These are phyloP conservation scores for Leccinum imitatum DNA, from an alignment of 768 basidiomycete species.

Conservation along the genomic window DNA sequence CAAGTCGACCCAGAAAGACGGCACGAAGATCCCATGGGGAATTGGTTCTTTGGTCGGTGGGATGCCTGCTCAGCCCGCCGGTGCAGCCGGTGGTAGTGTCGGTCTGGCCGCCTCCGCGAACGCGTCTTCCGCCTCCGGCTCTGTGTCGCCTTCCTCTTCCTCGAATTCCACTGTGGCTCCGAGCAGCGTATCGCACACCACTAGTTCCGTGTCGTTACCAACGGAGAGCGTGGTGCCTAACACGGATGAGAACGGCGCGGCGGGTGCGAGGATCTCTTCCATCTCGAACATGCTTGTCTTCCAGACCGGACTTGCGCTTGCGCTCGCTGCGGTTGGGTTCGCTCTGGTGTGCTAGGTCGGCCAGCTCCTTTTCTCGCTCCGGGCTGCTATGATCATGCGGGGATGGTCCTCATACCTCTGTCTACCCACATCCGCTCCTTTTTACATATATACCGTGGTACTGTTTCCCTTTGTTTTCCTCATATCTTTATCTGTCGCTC, in stretches of 20 bases:
- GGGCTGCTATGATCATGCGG: not conserved
- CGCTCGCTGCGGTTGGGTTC: conserved; percentile 23
- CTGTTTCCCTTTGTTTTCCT: not conserved
- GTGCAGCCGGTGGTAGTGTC: not conserved
- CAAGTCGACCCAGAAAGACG: conserved; percentile 53
- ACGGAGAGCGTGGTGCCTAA: not conserved
- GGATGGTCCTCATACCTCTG: not conserved
- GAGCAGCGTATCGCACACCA: not conserved
- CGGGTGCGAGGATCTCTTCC: not conserved
- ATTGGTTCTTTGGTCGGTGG: conserved; percentile 52
- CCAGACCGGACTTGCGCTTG: conserved; percentile 19
- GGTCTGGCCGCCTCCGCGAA: conserved; percentile 17
- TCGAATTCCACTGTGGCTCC: not conserved
- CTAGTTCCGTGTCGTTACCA: not conserved
- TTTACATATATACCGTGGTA: not conserved
- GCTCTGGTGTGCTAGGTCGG: conserved; percentile 14
- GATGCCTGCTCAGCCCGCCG: conserved; percentile 33
- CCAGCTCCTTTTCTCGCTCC: not conserved
- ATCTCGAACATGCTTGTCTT: conserved; percentile 9
- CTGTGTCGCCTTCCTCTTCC: not conserved
- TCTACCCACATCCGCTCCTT: not conserved
- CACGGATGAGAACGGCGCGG: conserved; percentile 11
- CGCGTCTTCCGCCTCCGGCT: not conserved
- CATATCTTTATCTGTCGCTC: not conserved
- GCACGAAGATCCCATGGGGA: conserved; percentile 61